Evolutionary conservation across 345 rosid genomes (phyloP).

Genomic region (Laguncularia racemosa): DNA sequence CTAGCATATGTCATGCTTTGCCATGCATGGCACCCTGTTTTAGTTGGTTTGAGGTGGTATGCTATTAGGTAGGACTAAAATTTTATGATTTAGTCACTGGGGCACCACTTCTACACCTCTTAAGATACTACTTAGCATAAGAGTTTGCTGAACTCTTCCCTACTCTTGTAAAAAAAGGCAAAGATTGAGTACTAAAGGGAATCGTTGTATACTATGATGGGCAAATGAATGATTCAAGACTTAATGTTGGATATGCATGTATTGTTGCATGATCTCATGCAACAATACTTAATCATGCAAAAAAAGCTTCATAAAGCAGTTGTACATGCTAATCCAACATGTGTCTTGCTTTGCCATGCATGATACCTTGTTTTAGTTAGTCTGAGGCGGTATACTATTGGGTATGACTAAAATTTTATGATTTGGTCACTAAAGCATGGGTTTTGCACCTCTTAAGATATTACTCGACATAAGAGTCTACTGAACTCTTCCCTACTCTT

Average conservation of each 20-base stretch:
- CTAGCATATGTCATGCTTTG: too few relatives aligned
- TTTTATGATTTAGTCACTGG: constrained; percentile 96
- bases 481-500: constrained; percentile 91
- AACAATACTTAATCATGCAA: constrained; percentile 92
- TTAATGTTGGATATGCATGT: constrained; percentile 83
- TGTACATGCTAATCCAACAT: too few relatives aligned
- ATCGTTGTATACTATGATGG: constrained; percentile 97
- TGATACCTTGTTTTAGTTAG: constrained; percentile 98
- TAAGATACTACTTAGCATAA: constrained; percentile 78
- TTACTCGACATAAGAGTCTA: constrained; percentile 74
- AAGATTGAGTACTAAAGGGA: constrained; percentile 62
- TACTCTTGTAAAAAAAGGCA: constrained; percentile 76
- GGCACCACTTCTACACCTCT: constrained; percentile 65
- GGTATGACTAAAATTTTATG: constrained; percentile 92
- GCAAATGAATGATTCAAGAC: constrained; percentile 95
- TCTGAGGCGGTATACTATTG: constrained; percentile 89
- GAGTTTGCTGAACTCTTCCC: constrained; percentile 90
- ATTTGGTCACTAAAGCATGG: constrained; percentile 82
- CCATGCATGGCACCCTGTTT: too few relatives aligned
- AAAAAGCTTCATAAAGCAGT: constrained; percentile 79
- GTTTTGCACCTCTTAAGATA: constrained; percentile 84
- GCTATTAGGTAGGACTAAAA: constrained; percentile 94
- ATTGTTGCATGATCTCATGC: constrained; percentile 92
- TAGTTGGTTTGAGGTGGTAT: constrained; percentile 85
- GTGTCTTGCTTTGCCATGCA: constrained; percentile 95